Percentiles rank a stretch among this genome's conserved stretches.
These are phyloP conservation scores for Colletotrichum agaves DNA, from an alignment of 2,329 filamentous ascomycete genomes.

Conservation along the genomic window DNA sequence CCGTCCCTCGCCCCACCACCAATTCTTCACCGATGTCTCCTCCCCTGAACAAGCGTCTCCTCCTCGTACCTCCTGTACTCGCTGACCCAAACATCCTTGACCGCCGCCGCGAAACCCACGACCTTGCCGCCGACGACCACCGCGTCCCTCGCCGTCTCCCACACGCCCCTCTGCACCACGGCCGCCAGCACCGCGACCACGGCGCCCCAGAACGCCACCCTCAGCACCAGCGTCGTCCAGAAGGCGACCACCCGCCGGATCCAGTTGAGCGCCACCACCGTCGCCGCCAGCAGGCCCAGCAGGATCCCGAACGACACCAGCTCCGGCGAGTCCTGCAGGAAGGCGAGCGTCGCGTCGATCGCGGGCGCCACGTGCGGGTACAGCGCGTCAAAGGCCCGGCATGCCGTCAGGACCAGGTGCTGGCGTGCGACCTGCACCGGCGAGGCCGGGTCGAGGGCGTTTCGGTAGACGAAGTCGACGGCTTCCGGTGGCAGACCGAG, in stretches of 20 bases:
- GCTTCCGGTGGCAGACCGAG: constrained; percentile 57
- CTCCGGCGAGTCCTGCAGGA: constrained; percentile 53
- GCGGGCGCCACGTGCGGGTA: constrained; percentile 56
- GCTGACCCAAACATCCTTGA: constrained; percentile 64
- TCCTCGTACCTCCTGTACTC: constrained; percentile 69
- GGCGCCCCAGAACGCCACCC: constrained; percentile 71
- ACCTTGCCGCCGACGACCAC: constrained; percentile 55
- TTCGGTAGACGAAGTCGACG: constrained; percentile 55
- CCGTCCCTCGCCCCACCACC: not conserved
- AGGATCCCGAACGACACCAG: constrained; percentile 57
- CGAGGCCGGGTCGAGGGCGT: constrained; percentile 59
- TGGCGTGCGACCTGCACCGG: constrained; percentile 55
- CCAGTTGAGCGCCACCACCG: constrained; percentile 76
- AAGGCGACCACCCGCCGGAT: constrained; percentile 78
- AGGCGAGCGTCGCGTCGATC: constrained; percentile 50
- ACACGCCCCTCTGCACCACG: constrained; percentile 73
- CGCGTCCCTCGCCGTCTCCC: constrained; percentile 71
- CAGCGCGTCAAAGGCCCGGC: constrained; percentile 45
- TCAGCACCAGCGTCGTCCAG: constrained; percentile 76
- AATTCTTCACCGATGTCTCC: constrained; percentile 13
- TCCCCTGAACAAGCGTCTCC: constrained; percentile 48
- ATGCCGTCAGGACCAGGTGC: constrained; percentile 46
- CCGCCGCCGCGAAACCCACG: constrained; percentile 57
- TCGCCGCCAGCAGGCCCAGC: constrained; percentile 65
- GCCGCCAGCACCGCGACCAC: constrained; percentile 65